Evolutionary conservation across 805 yeast genomes (phyloP).

Genomic region (Metschnikowia vanudenii): DNA sequence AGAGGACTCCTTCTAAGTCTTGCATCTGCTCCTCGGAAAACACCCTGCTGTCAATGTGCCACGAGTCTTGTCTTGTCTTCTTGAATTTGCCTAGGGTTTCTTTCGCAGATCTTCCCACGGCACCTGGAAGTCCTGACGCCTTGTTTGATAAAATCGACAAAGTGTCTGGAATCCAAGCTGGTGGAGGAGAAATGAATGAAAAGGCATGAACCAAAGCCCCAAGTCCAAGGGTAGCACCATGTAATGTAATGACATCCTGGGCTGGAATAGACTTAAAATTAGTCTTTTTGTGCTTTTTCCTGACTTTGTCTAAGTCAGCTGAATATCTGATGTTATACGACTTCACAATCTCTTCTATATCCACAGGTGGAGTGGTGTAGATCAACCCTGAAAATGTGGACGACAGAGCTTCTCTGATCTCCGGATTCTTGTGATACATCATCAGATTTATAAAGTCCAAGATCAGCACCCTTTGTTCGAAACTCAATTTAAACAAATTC

Average conservation of each 20-base stretch:
- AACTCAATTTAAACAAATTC: constrained; percentile 55
- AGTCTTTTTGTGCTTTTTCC: constrained; percentile 38
- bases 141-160: constrained; percentile 67
- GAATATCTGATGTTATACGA: constrained; percentile 34
- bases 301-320: constrained; percentile 39
- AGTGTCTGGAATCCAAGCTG: constrained; percentile 79
- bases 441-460: constrained; percentile 51
- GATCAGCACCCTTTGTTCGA: constrained; percentile 47
- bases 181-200: constrained; percentile 90
- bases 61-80: constrained; percentile 89
- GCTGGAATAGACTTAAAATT: constrained; percentile 36
- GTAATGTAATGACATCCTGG: constrained; percentile 51
- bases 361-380: constrained; percentile 56
- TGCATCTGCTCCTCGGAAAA: constrained; percentile 80
- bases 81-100: constrained; percentile 78
- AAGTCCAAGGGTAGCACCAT: constrained; percentile 84
- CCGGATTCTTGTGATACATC: constrained; percentile 62
- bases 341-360: constrained; percentile 41
- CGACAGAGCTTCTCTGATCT: constrained; percentile 73
- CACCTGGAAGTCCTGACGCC: constrained; percentile 70
- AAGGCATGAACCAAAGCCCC: constrained; percentile 88
- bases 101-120: constrained; percentile 82
- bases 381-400: constrained; percentile 76
- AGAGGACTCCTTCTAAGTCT: constrained; percentile 89
- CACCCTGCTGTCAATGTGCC: constrained; percentile 83